These are phyloP conservation scores for Fusarium tanahbumbuense DNA, from an alignment of 2,329 filamentous ascomycete genomes.

Conservation along the genomic window DNA sequence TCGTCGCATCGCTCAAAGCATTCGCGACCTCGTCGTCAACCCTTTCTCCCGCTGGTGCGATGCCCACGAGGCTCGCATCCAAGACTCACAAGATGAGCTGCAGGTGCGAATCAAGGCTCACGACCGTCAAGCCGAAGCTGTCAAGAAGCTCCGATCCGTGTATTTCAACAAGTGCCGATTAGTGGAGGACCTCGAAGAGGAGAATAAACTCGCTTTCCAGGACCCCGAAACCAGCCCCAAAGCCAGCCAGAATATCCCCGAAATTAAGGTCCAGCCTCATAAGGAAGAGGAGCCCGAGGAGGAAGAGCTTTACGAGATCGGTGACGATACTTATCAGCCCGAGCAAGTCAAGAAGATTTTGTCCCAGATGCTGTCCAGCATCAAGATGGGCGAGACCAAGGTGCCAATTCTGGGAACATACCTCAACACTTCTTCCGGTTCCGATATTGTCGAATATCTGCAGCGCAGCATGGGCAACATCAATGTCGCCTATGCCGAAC, in stretches of 20 bases:
- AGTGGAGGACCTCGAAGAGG: conserved; percentile 96
- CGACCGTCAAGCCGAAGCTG: conserved; percentile 87
- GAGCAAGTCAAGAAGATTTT: conserved; percentile 94
- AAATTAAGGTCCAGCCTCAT: conserved; percentile 86
- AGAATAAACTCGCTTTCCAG: conserved; percentile 98
- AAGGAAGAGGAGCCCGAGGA: conserved; percentile 75
- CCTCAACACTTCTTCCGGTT: conserved; percentile 88
- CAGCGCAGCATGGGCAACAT: conserved; percentile 87
- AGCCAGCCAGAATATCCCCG: conserved; percentile 71
- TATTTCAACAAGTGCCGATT: conserved; percentile 99
- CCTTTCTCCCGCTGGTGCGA: conserved; percentile 98
- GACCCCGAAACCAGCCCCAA: conserved; percentile 80
- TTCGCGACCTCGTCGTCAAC: conserved; percentile 92
- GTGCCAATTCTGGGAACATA: conserved; percentile 96
- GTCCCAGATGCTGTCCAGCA: conserved; percentile 83
- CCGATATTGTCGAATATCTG: conserved; percentile 95
- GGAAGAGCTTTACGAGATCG: conserved; percentile 88
- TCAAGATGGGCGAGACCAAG: conserved; percentile 91
- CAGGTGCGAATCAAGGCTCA: conserved; percentile 91
- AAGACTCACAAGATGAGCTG: conserved; percentile 94
- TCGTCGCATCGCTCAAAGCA: conserved; percentile 95
- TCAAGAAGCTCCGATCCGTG: conserved; percentile 92
- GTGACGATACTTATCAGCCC: conserved; percentile 84
- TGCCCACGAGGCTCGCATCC: conserved; percentile 88
- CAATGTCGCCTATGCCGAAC: conserved; percentile 90